Evolutionary conservation across 306 rosid species (phyloP).

Genomic region (Cercis canadensis): DNA sequence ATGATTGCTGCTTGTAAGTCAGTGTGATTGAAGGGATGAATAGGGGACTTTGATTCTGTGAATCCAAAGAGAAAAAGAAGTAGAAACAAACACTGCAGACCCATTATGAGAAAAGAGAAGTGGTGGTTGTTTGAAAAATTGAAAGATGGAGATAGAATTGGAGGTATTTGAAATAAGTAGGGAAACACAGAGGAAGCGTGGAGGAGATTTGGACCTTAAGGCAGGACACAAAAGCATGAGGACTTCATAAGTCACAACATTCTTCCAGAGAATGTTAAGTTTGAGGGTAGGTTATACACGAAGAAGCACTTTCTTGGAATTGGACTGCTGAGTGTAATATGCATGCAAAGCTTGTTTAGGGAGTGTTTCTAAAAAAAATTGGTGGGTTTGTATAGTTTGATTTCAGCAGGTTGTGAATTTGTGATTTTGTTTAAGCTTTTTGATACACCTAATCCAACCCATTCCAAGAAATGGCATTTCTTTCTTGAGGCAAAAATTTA

Average conservation of each 20-base stretch:
- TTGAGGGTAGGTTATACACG: slow-evolving; percentile 46
- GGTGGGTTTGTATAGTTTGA: slow-evolving; percentile 8
- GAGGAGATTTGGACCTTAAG: neutral
- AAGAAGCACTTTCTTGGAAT: slow-evolving; percentile 40
- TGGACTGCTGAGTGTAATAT: neutral
- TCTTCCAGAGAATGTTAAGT: too few relatives aligned
- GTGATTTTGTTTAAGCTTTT: slow-evolving; percentile 1
- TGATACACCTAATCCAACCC: neutral
- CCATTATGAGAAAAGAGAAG: slow-evolving; percentile 30
- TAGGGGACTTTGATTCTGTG: slow-evolving; percentile 36
- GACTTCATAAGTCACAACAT: too few relatives aligned
- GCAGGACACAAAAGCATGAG: too few relatives aligned
- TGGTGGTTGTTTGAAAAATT: neutral
- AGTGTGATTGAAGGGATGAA: slow-evolving; percentile 9
- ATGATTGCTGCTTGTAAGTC: slow-evolving; percentile 31
- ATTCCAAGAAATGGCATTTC: neutral
- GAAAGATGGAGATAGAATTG: neutral
- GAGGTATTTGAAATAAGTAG: neutral
- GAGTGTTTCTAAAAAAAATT: neutral
- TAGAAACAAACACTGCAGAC: slow-evolving; percentile 26
- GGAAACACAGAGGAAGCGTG: neutral
- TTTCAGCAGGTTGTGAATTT: neutral
- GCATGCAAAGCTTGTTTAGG: slow-evolving; percentile 25
- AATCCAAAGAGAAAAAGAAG: slow-evolving; percentile 32
- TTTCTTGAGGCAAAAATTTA: too few relatives aligned